Evolutionary conservation across 176 grass and related monocot genomes (phyloP).

Genomic region (Aegilops umbellulata): DNA sequence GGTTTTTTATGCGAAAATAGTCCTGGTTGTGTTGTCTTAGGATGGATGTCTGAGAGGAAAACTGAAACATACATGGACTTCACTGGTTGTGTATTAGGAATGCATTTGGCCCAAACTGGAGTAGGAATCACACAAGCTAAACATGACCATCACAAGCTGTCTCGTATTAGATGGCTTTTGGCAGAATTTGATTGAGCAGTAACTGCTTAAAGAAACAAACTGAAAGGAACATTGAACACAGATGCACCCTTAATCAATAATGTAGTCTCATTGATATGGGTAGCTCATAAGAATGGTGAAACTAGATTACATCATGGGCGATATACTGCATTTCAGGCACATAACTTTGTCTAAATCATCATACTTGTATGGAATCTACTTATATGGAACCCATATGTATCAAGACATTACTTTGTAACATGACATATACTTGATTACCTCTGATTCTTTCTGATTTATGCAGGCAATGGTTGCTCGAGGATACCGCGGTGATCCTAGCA

Average conservation of each 20-base stretch:
- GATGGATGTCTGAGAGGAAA: not conserved
- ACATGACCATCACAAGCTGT: not conserved
- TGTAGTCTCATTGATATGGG: not conserved
- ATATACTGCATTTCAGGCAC: not conserved
- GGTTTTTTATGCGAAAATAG: not conserved
- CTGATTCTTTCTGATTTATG: constrained; percentile 18
- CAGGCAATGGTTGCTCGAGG: constrained; percentile 96
- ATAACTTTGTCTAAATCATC: not conserved
- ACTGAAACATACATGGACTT: not conserved
- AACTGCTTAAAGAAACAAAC: not conserved
- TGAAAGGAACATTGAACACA: not conserved
- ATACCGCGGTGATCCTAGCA: constrained; percentile 71
- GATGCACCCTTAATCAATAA: not conserved
- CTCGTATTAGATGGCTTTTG: not conserved
- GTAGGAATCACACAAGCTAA: not conserved
- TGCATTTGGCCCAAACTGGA: constrained; percentile 3
- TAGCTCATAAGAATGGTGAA: not conserved
- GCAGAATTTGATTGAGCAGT: not conserved
- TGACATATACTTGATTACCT: too few species aligned
- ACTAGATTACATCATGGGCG: constrained; percentile 13
- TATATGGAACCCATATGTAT: not conserved
- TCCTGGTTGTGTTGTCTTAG: not conserved
- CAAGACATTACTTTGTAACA: too few species aligned
- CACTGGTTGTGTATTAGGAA: not conserved
- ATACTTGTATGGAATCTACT: not conserved